Base-by-base conservation (phyloP, 2,329 filamentous ascomycete genomes). In the Colletotrichum sp. region DNA sequence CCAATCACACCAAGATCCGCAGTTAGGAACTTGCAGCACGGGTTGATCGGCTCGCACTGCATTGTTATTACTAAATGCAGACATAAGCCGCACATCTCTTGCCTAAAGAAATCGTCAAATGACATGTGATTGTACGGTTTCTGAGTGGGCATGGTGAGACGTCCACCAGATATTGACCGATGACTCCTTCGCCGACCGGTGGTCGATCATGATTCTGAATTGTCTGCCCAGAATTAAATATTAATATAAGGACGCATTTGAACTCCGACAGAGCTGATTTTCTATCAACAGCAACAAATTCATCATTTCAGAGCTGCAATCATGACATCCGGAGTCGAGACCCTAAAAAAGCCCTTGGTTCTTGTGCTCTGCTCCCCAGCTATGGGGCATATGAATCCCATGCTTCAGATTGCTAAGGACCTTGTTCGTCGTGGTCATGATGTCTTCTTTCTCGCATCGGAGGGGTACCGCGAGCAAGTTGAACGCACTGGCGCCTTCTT, bases 401-500 rank as follows among this genome's bases (percentile, higher is more conserved):
- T 65, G 68, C 59, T 71, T n/a, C 38, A 65, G n/a, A 62, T 71
- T 14, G 18, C 68, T 8, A 6, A 30, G n/a, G 12, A 28, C 8
- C 58, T 71, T 16, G 32, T 71, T 30, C 28, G 18, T 16, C 34
- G 59, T 13, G 59, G 59, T 1, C 38, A 71, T 52, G 80, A 84
- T 5, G 80, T 86, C 4, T 83, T 81, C 0, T 84, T 86, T 71
- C 80, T 86, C 7, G 80, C 81, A 4, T 81, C 81, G 6, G 77
- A 76, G 2, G 74, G 78, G 3, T 85, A 83, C 76, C 74, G 81
- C 28, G 77, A 81, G 6, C 76, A 78, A 10, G 79, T 86, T 36
- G 77, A 80, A 62, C 79, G 78, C 16, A 80, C 82, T 12, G 85
- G 85, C n/a, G 84, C 83, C 32, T 79, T 77, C 4, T 86, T 83